Evolutionary conservation across 2,329 filamentous ascomycete genomes (phyloP).

Genomic region (Neoarthrinium moseri): DNA sequence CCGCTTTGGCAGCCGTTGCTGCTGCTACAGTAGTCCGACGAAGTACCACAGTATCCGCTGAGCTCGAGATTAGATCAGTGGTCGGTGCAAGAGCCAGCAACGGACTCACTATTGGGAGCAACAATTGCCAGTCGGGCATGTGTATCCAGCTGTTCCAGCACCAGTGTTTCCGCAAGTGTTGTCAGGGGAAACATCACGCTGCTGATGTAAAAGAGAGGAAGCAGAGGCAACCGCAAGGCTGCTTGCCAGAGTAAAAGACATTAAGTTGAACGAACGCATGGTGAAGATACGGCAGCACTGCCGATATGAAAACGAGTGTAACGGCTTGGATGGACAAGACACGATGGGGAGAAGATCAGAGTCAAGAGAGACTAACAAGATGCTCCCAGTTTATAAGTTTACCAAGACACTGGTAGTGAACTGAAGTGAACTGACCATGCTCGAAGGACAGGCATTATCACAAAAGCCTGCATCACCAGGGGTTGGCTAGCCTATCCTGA

Average conservation of each 20-base stretch:
- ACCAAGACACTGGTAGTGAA: constrained; percentile 1
- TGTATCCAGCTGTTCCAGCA: constrained; percentile 21
- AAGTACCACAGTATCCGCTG: constrained; percentile 22
- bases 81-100: background rate
- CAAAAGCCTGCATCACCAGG: too few relatives aligned
- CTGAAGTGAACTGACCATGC: constrained; percentile 1
- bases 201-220: constrained; percentile 11
- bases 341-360: background rate
- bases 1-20: constrained; percentile 21
- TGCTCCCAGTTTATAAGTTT: background rate
- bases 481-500: too few relatives aligned
- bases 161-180: constrained; percentile 22
- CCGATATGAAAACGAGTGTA: constrained; percentile 11
- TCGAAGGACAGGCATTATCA: background rate
- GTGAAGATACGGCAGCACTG: constrained; percentile 9
- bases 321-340: background rate
- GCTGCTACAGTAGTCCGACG: constrained; percentile 19
- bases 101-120: constrained; percentile 21
- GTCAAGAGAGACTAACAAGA: background rate
- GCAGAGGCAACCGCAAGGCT: constrained; percentile 18
- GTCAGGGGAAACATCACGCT: constrained; percentile 18
- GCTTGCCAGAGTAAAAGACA: constrained; percentile 16
- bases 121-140: constrained; percentile 19
- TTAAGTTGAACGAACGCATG: constrained; percentile 12
- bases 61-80: constrained; percentile 2